A percentile compares a stretch with the other conserved stretches of the same genome.
Conservation (phyloP, 192 early-diverging fungal genomes). For the Geranomyces michiganensis region DNA sequence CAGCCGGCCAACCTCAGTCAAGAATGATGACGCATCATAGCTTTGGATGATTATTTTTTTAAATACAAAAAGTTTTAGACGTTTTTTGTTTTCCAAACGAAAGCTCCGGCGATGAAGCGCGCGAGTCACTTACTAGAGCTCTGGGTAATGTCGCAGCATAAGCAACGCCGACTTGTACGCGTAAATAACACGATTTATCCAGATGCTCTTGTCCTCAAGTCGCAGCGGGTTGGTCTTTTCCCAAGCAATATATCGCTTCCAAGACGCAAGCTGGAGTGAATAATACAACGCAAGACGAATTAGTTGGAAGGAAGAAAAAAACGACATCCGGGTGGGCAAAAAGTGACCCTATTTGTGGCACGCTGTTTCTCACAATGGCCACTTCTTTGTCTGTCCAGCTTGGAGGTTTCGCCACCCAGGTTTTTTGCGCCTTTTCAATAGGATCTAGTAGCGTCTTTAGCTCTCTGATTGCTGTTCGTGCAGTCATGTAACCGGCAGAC, state of each 20-base stretch:
- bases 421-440: conserved; percentile 65
- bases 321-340: no score
- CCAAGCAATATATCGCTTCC: conserved; percentile 92
- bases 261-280: conserved; percentile 62
- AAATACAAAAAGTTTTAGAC: no score
- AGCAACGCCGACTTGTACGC: conserved; percentile 87
- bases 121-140: conserved; percentile 73
- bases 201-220: conserved; percentile 61
- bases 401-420: conserved; percentile 72
- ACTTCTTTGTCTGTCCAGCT: conserved; percentile 79
- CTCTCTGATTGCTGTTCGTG: conserved; percentile 82
- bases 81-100: no score
- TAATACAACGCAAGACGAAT: no score
- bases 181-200: conserved; percentile 75
- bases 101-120: conserved; percentile 1
- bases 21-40: conserved; percentile 37
- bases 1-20: conserved; percentile 35
- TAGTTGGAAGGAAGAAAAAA: conserved; percentile 5
- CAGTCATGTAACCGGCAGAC: conserved; percentile 92
- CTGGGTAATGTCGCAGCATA: conserved; percentile 82
- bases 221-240: conserved; percentile 85
- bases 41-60: conserved; percentile 10
- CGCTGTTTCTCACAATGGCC: conserved; percentile 40
- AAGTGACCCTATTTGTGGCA: no score
- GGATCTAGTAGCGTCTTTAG: conserved; percentile 75